Base-by-base conservation (phyloP, 2,329 filamentous ascomycete genomes). In the Emergomyces pasteurianus region DNA sequence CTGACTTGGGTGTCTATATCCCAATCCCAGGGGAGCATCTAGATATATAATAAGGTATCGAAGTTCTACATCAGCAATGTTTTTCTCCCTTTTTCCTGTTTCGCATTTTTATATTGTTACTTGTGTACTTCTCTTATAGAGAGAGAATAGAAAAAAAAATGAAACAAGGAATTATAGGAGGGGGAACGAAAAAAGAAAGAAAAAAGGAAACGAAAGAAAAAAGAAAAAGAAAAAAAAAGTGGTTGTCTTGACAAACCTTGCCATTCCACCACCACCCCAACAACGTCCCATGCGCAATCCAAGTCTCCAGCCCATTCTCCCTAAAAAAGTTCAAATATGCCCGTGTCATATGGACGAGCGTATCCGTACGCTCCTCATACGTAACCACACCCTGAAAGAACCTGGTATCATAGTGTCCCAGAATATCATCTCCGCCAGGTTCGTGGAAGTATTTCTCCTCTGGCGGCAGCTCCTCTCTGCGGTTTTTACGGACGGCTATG, bases 211-310 rank as follows among this genome's bases (percentile, higher is more conserved):
- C 23, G 59, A 67, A 60, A 57, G 66, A 62, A 66, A 65, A 57
- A 47, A 36, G 21, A 9, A 34, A 59, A 26, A n/a, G 31, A 34
- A n/a, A 28, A 9, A 38, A 58, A 26, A n/a, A 28, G 36, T 18
- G 26, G 9, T 12, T 21, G n/a, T 34, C 21, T 54, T 47, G n/a
- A 55, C 63, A n/a, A 71, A 82, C 80, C 74, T 79, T 78, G 60
- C 79, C 79, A 71, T 90, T 92, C 90, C 90, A 95, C 88, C 88
- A 94, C 90, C 90, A 95, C 14, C 89, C 90, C 26, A 95, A 77
- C 57, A 94, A 76, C 4, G 89, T 91, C 56, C 90, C 90, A 72
- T 95, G 90, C 46, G 90, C 89, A 62, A 95, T 84, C 90, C 90
- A 94, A 0, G 90, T 92, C 74, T 92, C 88, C 63, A 90, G 75